These are phyloP conservation scores for Calvatia gigantea DNA, from an alignment of 768 basidiomycete genomes.

Conservation along the genomic window DNA sequence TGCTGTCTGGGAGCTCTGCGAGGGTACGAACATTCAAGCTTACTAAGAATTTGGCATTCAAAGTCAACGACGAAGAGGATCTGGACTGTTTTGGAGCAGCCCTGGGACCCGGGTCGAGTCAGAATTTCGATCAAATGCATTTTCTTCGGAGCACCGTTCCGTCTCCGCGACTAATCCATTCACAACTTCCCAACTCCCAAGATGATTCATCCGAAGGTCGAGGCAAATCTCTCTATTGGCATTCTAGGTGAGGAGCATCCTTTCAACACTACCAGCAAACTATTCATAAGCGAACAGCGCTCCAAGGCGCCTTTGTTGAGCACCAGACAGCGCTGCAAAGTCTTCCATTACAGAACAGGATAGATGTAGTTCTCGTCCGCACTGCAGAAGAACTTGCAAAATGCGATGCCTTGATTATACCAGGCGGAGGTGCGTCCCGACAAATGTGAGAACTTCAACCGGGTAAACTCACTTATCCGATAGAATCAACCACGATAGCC, in stretches of 20 bases:
- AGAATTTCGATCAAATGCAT: background rate
- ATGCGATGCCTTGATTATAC: slow-evolving; percentile 88
- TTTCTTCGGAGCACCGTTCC: background rate
- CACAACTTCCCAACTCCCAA: background rate
- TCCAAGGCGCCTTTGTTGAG: slow-evolving; percentile 92
- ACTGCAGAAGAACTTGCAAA: slow-evolving; percentile 66
- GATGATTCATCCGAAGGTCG: slow-evolving; percentile 1
- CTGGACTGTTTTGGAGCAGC: too few species aligned
- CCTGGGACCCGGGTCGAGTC: background rate
- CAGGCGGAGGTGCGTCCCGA: slow-evolving; percentile 70
- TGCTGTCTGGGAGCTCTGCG: background rate
- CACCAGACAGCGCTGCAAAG: slow-evolving; percentile 72
- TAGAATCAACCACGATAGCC: slow-evolving; percentile 92
- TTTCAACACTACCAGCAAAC: background rate
- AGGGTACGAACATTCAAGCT: background rate
- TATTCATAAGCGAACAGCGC: slow-evolving; percentile 46
- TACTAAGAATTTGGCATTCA: too few species aligned
- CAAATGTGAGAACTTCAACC: background rate
- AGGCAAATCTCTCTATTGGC: slow-evolving; percentile 31
- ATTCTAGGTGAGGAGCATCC: slow-evolving; percentile 47
- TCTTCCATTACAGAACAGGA: slow-evolving; percentile 40
- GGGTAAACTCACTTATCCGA: background rate
- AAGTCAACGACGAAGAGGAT: too few species aligned
- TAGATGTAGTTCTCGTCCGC: slow-evolving; percentile 60
- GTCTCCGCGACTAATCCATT: background rate